Conservation (phyloP, 2,329 filamentous ascomycete genomes). For the Claviceps cyperi region DNA sequence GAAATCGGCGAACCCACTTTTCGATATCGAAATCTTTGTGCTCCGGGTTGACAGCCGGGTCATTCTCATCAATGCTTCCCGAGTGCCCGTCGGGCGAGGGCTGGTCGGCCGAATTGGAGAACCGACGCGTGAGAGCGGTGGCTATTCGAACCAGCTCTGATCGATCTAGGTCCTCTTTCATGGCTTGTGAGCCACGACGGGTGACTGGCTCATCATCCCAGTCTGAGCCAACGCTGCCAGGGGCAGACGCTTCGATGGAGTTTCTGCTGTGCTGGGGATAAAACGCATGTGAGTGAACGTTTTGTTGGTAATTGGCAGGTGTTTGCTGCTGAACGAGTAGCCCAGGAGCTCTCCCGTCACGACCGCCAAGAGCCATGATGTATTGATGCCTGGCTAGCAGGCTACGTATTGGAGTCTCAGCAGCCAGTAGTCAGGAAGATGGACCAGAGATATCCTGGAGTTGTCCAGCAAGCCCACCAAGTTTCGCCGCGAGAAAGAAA, state of each 20-base stretch:
- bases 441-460: no score
- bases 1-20: slow-evolving; percentile 26
- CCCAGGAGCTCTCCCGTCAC: not conserved
- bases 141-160: slow-evolving; percentile 26
- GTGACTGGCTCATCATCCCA: slow-evolving; percentile 4
- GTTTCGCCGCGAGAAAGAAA: no score
- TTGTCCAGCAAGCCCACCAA: no score
- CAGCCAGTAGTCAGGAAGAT: no score
- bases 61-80: slow-evolving; percentile 12
- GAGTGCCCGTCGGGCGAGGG: slow-evolving; percentile 8
- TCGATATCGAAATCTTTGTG: slow-evolving; percentile 26
- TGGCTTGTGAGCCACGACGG: slow-evolving; percentile 5
- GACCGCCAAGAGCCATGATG: not conserved
- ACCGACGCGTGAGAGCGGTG: slow-evolving; percentile 23
- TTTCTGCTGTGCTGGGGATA: not conserved
- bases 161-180: slow-evolving; percentile 20
- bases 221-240: not conserved
- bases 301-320: not conserved
- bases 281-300: not conserved
- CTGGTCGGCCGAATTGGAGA: slow-evolving; percentile 12
- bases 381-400: not conserved
- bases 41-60: slow-evolving; percentile 23
- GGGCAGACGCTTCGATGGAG: not conserved
- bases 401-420: no score
- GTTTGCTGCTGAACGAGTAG: not conserved